phyloP scores from a whole-genome alignment of 2,329 filamentous ascomycete species.

The Colletotrichum horii region DNA sequence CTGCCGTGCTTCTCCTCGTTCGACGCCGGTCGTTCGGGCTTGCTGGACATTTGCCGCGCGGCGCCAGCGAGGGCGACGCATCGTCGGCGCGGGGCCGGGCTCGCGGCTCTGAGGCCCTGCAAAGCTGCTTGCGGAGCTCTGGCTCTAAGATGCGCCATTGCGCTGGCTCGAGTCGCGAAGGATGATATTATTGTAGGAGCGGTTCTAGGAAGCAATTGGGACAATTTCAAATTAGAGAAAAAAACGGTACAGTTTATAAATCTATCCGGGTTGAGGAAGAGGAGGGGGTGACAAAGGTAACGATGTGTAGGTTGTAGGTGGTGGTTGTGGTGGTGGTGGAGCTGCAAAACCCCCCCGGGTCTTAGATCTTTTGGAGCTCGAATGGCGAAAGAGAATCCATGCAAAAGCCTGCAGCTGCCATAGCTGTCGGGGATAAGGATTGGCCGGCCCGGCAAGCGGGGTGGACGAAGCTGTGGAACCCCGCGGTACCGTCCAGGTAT shows the following conservation, averaged over 20 bases:
- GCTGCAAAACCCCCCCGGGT: not conserved
- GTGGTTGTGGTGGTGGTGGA: constrained; percentile 17
- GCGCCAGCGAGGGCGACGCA: constrained; percentile 13
- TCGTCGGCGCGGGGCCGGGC: constrained; percentile 15
- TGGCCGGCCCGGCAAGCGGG: constrained; percentile 18
- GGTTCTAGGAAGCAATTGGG: not conserved
- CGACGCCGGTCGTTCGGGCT: constrained; percentile 21
- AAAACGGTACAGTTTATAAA: not conserved
- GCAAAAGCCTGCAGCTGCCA: constrained; percentile 13
- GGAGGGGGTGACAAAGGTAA: not conserved
- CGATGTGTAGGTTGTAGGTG: not conserved
- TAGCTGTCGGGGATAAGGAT: constrained; percentile 18
- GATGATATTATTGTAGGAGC: not conserved
- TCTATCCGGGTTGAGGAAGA: not conserved
- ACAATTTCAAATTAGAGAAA: not conserved
- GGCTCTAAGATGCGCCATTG: constrained; percentile 38
- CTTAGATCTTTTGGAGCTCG: constrained; percentile 21
- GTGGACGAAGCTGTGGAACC: not conserved
- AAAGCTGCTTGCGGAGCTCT: constrained; percentile 34
- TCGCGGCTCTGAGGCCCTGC: constrained; percentile 30
- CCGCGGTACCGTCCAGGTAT: not conserved
- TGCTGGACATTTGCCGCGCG: constrained; percentile 26
- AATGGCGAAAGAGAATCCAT: constrained; percentile 18
- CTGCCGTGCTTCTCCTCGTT: constrained; percentile 44
- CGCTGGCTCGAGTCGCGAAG: not conserved